A percentile compares a stretch with the other conserved stretches of the same genome.
Conservation (phyloP, 768 basidiomycete genomes). For the Saitozyma sp. region DNA sequence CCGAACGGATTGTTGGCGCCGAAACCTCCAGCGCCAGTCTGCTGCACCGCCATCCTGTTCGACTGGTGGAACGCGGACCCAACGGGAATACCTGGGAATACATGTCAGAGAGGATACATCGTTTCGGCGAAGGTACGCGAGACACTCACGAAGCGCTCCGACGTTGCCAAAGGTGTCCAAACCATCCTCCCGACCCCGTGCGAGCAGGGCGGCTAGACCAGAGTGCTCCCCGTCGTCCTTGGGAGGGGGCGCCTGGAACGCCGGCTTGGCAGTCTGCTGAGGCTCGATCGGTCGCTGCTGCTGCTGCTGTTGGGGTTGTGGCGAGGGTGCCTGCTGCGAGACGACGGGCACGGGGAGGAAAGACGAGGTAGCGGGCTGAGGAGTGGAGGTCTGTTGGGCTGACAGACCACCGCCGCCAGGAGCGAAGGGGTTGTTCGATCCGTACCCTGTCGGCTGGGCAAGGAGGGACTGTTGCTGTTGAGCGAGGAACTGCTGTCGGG, state of each 20-base stretch:
- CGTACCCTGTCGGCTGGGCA: constrained; percentile 56
- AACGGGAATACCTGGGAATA: constrained; percentile 56
- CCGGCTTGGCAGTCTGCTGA: constrained; percentile 54
- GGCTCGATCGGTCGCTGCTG: constrained; percentile 54
- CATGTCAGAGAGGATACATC: constrained; percentile 9
- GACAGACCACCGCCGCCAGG: constrained; percentile 27
- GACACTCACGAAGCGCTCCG: constrained; percentile 65
- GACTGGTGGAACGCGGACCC: constrained; percentile 57
- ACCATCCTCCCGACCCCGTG: constrained; percentile 76
- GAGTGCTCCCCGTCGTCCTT: constrained; percentile 68
- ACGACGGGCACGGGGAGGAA: constrained; percentile 26
- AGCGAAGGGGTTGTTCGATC: constrained; percentile 96
- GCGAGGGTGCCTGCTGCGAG: constrained; percentile 55
- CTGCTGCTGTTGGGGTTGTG: constrained; percentile 38
- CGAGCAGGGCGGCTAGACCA: constrained; percentile 76
- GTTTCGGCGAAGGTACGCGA: not conserved
- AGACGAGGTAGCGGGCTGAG: no score
- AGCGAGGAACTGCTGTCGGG: constrained; percentile 44
- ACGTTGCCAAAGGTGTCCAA: constrained; percentile 94
- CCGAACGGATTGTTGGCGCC: constrained; percentile 53
- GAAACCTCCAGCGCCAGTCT: constrained; percentile 33
- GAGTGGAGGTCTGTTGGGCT: constrained; percentile 47
- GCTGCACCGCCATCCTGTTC: constrained; percentile 45
- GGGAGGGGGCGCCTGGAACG: constrained; percentile 30
- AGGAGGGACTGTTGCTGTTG: constrained; percentile 47